These are phyloP conservation scores for Diaporthe ilicicola DNA, from an alignment of 2,329 filamentous ascomycete species.

Conservation along the genomic window DNA sequence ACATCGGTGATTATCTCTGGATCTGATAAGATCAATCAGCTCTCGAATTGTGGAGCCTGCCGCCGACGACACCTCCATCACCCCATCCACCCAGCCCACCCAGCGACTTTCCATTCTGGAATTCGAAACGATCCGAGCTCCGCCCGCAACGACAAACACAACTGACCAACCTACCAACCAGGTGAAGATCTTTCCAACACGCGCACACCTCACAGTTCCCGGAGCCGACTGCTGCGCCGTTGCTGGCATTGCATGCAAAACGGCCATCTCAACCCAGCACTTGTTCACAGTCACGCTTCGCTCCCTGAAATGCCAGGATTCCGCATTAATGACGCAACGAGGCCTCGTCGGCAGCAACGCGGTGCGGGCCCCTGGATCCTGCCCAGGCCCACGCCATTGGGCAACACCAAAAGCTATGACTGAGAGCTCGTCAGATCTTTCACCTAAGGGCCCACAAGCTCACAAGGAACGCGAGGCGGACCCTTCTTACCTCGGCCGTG, in stretches of 20 bases:
- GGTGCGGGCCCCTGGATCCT: conserved; percentile 11
- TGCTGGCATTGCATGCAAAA: neutral
- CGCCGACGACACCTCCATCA: neutral
- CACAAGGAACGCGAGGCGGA: conserved; percentile 7
- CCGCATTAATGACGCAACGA: conserved; percentile 23
- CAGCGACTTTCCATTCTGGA: neutral
- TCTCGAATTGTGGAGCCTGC: conserved; percentile 30
- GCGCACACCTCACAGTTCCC: neutral
- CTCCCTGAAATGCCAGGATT: neutral
- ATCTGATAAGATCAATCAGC: conserved; percentile 61
- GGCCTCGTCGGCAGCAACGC: conserved; percentile 9
- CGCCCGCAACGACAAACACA: neutral
- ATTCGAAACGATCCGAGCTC: neutral
- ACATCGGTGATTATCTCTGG: conserved; percentile 60
- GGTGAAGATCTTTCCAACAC: neutral
- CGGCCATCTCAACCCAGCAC: neutral
- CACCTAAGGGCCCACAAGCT: neutral
- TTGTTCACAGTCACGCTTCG: neutral
- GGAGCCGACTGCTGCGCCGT: neutral
- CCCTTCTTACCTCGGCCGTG: conserved; percentile 17
- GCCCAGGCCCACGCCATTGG: neutral
- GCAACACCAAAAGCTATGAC: conserved; percentile 16
- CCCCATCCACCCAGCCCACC: conserved; percentile 20
- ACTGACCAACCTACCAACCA: neutral
- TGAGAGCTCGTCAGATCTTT: conserved; percentile 31